Evolutionary conservation across 345 rosid genomes (phyloP).

Genomic region (Salix udensis): DNA sequence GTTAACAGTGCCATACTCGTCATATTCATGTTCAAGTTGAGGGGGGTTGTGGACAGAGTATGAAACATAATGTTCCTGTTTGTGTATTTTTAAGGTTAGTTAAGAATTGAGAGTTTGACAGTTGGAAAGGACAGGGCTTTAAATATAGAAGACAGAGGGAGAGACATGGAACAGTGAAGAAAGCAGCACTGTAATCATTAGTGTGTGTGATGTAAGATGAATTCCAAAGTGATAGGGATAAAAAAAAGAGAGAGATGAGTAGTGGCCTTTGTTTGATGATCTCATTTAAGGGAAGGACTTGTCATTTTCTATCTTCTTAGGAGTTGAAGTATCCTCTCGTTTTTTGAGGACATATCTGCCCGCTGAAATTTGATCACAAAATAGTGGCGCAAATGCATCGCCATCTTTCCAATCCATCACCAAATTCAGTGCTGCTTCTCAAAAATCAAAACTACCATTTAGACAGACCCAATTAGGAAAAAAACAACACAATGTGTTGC

Average conservation of each 20-base stretch:
- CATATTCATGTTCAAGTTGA: background rate
- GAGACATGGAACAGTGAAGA: background rate
- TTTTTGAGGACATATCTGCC: constrained; percentile 18
- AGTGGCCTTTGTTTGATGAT: constrained; percentile 11
- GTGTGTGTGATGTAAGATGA: constrained; percentile 7
- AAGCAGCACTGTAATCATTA: no score
- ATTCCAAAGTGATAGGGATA: constrained; percentile 8
- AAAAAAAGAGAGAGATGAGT: background rate
- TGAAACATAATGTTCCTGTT: constrained; percentile 5
- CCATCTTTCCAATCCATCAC: background rate
- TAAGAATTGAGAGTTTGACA: background rate
- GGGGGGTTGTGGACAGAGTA: background rate
- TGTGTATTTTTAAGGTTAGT: background rate
- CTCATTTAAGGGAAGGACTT: background rate
- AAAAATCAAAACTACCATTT: no score
- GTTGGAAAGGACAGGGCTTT: background rate
- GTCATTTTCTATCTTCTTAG: constrained; percentile 27
- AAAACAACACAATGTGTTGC: no score
- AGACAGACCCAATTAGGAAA: no score
- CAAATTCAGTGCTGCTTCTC: no score
- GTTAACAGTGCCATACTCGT: background rate
- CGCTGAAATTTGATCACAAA: background rate
- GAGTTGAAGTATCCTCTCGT: constrained; percentile 15
- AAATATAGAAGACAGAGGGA: background rate
- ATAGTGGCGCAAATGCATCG: background rate